Base-by-base conservation (phyloP, 768 basidiomycete genomes). In the Suillus fuscotomentosus region DNA sequence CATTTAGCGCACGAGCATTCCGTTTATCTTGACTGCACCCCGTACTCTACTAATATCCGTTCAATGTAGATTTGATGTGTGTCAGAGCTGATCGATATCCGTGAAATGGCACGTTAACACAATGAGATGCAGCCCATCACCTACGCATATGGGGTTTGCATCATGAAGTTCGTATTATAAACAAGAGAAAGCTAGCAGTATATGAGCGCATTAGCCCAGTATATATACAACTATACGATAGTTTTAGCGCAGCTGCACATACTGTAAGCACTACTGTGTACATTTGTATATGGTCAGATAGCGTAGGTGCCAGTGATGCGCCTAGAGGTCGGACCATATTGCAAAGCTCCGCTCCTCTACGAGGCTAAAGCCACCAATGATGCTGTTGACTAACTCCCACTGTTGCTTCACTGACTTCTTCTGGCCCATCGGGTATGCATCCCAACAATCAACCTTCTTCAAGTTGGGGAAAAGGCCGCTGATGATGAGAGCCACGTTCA, bases 401-500 rank as follows among this genome's bases (percentile, higher is more conserved):
- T 17, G 50, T 7, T 31, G 15, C 5, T 10, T 20, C 51, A 17
- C 8, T 17, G 27, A 7, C 15, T 17, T 17, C 15, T 27, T 27
- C 56, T 60, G 34, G 0, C 64, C 48, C n/a, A 70, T 48, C 1
- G 51, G 61, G 1, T 15, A 13, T n/a, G 11, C 71, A 47, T 63
- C 67, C 73, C 72, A 73, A 36, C 71, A 2, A 53, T 75, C 68
- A 8, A 73, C 70, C 0, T 60, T 63, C 45, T 61, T 60, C 42
- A 75, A 15, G 31, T 63, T 56, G 3, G 72, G 73, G 31, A 63
- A 73, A 45, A 75, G 65, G 3, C 0, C 2, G 22, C 42, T 64
- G 22, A 75, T n/a, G 1, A 64, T 13, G 20, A 48, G 50, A 1
- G 73, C 68, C n/a, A 75, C 65, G 3, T 54, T 3, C 6, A 22